Evolutionary conservation across 148 eudicot genomes (phyloP).

Genomic region (Cornus florida): DNA sequence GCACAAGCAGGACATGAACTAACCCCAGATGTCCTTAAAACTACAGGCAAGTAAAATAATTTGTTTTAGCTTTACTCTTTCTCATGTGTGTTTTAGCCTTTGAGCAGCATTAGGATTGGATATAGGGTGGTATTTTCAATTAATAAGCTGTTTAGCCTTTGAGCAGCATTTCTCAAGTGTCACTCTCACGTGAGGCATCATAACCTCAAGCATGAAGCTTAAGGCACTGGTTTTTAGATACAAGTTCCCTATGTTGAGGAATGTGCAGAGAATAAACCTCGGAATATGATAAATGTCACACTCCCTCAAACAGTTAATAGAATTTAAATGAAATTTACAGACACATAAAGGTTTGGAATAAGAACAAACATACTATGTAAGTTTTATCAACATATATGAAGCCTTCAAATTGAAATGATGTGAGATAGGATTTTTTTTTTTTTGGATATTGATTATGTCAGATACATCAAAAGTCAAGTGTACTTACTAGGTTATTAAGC

Average conservation of each 20-base stretch:
- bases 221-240: not conserved
- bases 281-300: not conserved
- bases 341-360: too few relatives aligned
- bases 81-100: not conserved
- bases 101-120: not conserved
- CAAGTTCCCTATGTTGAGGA: not conserved
- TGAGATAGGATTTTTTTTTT: too few relatives aligned
- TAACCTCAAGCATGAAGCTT: not conserved
- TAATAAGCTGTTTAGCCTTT: not conserved
- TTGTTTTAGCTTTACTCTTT: not conserved
- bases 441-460: too few relatives aligned
- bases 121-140: too few relatives aligned
- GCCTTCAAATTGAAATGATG: not conserved
- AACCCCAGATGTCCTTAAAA: slow-evolving; percentile 48
- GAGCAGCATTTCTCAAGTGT: too few relatives aligned
- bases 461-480: too few relatives aligned
- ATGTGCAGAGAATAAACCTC: not conserved
- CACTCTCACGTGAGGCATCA: not conserved
- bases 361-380: not conserved
- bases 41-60: slow-evolving; percentile 28
- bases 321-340: too few relatives aligned
- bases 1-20: slow-evolving; percentile 80
- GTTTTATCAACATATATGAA: not conserved
- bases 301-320: not conserved
- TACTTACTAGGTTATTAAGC: too few relatives aligned